phyloP scores from a whole-genome alignment of 306 rosid species.

The Canavalia gladiata region DNA sequence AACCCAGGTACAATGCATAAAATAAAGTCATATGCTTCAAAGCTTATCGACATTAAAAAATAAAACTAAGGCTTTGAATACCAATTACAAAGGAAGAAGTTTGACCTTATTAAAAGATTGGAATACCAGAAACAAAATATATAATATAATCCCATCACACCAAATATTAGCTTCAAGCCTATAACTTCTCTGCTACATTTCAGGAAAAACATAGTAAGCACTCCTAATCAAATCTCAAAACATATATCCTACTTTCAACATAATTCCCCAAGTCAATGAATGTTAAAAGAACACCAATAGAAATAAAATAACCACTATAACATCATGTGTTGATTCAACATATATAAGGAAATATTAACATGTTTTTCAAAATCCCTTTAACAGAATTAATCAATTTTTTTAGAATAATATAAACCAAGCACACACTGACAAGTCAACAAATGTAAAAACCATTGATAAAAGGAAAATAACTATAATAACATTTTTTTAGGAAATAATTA shows the following conservation, averaged over 20 bases:
- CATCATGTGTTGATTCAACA: too few relatives aligned
- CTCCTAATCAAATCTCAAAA: slow-evolving; percentile 93
- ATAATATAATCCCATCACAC: slow-evolving; percentile 93
- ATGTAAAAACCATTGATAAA: neutral
- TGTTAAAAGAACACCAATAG: too few relatives aligned
- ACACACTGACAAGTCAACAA: neutral
- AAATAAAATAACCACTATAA: too few relatives aligned
- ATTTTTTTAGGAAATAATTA: too few relatives aligned
- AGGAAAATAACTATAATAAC: too few relatives aligned
- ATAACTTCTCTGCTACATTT: slow-evolving; percentile 79
- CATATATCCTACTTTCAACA: slow-evolving; percentile 68
- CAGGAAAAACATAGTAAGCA: slow-evolving; percentile 98
- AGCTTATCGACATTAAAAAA: neutral
- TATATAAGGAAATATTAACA: too few relatives aligned
- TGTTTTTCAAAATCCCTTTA: too few relatives aligned
- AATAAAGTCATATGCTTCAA: neutral
- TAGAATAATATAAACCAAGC: too few relatives aligned
- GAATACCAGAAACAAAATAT: slow-evolving; percentile 91
- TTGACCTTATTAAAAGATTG: slow-evolving; percentile 97
- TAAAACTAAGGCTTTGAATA: neutral
- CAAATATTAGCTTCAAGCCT: slow-evolving; percentile 94
- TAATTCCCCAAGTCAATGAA: neutral
- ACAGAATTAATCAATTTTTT: too few relatives aligned
- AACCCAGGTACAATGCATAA: neutral
- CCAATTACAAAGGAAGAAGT: slow-evolving; percentile 7